A percentile compares a stretch with the other conserved stretches of the same genome.
phyloP scores from a whole-genome alignment of 352 stramenopile species.

The Phytophthora crassamura region DNA sequence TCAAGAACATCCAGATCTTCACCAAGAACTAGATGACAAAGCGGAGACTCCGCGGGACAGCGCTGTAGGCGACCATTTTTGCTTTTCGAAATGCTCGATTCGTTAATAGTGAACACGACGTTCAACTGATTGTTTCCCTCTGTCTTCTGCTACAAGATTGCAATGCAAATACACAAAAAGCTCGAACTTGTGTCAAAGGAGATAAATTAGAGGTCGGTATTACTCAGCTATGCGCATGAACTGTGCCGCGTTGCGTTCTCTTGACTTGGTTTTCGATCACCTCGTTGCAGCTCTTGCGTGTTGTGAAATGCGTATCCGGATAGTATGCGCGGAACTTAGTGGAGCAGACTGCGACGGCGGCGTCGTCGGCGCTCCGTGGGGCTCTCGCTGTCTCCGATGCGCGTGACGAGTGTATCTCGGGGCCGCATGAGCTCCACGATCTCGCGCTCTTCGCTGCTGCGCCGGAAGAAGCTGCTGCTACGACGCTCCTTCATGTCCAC shows the following conservation, averaged over 20 bases:
- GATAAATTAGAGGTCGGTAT: too few species aligned
- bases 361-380: slow-evolving; percentile 29
- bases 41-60: background rate
- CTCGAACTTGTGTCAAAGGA: too few species aligned
- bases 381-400: slow-evolving; percentile 32
- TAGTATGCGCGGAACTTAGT: background rate
- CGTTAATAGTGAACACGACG: slow-evolving; percentile 12
- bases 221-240: too few species aligned
- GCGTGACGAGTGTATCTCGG: slow-evolving; percentile 47
- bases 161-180: too few species aligned
- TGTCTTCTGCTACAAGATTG: too few species aligned
- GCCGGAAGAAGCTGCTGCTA: slow-evolving; percentile 37
- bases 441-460: slow-evolving; percentile 27
- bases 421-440: slow-evolving; percentile 47
- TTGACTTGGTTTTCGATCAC: too few species aligned
- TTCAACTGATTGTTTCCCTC: background rate
- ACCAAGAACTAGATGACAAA: slow-evolving; percentile 54
- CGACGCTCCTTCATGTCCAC: slow-evolving; percentile 35
- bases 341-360: slow-evolving; percentile 23
- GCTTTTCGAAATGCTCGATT: slow-evolving; percentile 22
- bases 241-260: too few species aligned
- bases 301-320: too few species aligned
- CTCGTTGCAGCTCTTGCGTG: too few species aligned
- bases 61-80: slow-evolving; percentile 12
- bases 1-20: slow-evolving; percentile 83